Evolutionary conservation across 2,329 filamentous ascomycete genomes (phyloP).

Genomic region (Fonsecaea nubica): DNA sequence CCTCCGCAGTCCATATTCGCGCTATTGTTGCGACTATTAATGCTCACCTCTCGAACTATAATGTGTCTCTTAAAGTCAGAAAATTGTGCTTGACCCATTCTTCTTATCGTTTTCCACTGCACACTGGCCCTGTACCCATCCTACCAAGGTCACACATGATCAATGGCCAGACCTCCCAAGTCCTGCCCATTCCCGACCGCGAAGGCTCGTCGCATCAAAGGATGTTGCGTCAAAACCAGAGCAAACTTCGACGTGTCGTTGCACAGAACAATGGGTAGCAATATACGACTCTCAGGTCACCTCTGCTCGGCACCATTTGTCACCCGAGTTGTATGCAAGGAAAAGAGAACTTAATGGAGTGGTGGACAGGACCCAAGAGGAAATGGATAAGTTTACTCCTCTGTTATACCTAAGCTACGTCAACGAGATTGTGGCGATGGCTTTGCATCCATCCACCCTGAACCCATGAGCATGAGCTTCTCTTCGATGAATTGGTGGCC

Average conservation of each 20-base stretch:
- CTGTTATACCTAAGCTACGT: neutral
- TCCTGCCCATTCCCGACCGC: conserved; percentile 5
- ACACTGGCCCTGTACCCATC: neutral
- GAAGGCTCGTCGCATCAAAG: conserved; percentile 14
- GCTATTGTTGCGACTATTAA: neutral
- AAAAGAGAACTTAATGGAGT: neutral
- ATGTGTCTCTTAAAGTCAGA: neutral
- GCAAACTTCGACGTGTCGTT: neutral
- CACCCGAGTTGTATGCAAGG: neutral
- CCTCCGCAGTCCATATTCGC: neutral
- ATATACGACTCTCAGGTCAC: neutral
- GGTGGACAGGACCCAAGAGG: neutral
- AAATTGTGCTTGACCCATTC: neutral
- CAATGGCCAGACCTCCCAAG: neutral
- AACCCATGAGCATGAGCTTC: neutral
- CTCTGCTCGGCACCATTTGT: neutral
- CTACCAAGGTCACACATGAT: neutral
- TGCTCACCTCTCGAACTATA: neutral
- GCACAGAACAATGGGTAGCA: neutral
- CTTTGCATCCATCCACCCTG: neutral
- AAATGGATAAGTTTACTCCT: neutral
- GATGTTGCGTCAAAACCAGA: neutral
- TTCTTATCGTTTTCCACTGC: neutral
- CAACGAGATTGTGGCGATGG: neutral
- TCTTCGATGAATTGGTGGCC: neutral